Evolutionary conservation across 2,329 filamentous ascomycete genomes (phyloP).

Genomic region (Pseudocercospora vitis): DNA sequence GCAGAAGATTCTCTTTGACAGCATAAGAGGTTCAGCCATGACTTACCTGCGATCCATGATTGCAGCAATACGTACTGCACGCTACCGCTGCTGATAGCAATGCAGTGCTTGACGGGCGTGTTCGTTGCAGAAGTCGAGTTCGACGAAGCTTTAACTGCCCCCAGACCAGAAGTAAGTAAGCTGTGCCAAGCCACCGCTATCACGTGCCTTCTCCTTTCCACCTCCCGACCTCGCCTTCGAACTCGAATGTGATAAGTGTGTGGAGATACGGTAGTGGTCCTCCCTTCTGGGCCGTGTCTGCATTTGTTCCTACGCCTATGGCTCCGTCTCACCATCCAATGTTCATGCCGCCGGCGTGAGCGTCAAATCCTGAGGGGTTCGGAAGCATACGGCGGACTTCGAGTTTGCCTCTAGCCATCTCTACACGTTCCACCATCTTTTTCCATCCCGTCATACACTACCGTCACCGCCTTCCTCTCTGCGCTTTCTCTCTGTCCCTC

Average conservation of each 20-base stretch:
- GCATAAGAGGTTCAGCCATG: neutral
- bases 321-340: too few species aligned
- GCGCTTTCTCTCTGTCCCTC: slow-evolving; percentile 71
- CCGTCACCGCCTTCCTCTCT: slow-evolving; percentile 49
- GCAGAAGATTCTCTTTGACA: neutral
- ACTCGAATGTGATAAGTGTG: too few species aligned
- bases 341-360: neutral
- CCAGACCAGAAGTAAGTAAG: too few species aligned
- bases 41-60: slow-evolving; percentile 46
- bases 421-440: neutral
- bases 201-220: too few species aligned
- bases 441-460: neutral
- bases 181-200: too few species aligned
- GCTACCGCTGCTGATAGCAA: slow-evolving; percentile 6
- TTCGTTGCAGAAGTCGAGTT: slow-evolving; percentile 71
- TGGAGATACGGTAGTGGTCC: too few species aligned
- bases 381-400: neutral
- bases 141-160: slow-evolving; percentile 79
- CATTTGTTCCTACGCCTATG: too few species aligned
- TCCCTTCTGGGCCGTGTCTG: too few species aligned
- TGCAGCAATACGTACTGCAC: slow-evolving; percentile 1
- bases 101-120: neutral
- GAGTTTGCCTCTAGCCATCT: neutral
- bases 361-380: neutral
- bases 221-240: too few species aligned